These are phyloP conservation scores for Penicillium arizonense DNA, from an alignment of 495 filamentous ascomycete genomes.

Conservation along the genomic window DNA sequence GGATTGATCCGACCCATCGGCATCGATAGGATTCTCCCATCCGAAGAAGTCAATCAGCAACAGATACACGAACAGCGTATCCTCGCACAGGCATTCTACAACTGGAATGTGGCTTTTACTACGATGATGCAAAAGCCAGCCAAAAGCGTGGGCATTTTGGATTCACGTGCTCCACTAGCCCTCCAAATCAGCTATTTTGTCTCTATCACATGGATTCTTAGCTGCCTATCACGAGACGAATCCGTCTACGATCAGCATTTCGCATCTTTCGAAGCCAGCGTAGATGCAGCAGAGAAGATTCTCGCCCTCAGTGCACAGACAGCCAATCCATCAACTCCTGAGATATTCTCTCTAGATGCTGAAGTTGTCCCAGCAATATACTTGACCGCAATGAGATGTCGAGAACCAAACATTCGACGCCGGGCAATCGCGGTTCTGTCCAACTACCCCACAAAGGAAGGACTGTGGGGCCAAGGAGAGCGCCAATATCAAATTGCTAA, in stretches of 20 bases:
- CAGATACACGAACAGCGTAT: conserved; percentile 3
- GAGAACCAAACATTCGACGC: conserved; percentile 19
- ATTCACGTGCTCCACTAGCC: conserved; percentile 14
- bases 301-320: background rate
- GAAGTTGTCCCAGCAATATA: conserved; percentile 17
- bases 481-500: background rate
- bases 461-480: conserved; percentile 12
- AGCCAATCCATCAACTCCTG: background rate
- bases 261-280: conserved; percentile 12
- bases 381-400: conserved; percentile 17
- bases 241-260: conserved; percentile 11
- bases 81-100: background rate
- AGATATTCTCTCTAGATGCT: conserved; percentile 19
- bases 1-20: conserved; percentile 1
- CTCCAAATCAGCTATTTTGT: conserved; percentile 9
- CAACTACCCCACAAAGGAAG: conserved; percentile 10
- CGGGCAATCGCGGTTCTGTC: conserved; percentile 10
- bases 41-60: conserved; percentile 1
- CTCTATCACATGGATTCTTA: conserved; percentile 11
- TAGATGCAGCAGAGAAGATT: conserved; percentile 9
- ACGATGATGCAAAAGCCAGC: conserved; percentile 2
- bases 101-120: conserved; percentile 16
- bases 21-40: background rate
- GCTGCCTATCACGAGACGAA: conserved; percentile 7
- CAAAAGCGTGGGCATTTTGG: background rate